Evolutionary conservation across 352 stramenopile species (phyloP), one percentile per base, ranked within the genome.

Genomic region (Globisporangium abappressorium): DNA sequence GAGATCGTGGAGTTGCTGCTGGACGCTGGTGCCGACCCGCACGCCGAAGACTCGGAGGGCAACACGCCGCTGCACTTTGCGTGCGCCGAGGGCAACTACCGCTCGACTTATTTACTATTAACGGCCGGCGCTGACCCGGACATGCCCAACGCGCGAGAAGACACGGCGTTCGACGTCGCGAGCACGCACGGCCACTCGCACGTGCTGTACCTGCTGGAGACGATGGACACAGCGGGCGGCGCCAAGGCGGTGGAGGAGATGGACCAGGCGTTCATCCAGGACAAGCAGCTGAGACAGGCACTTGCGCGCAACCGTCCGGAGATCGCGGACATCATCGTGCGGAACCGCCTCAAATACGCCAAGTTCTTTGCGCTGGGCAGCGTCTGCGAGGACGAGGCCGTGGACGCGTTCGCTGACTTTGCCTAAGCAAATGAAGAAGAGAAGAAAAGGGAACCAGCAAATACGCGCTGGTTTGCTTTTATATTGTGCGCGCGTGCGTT

Each of bases 11-110:
- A 94, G 71, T 65, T 84, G 62, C 72, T 95, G 54, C 69, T 95
- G 57, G 84, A 93, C 64, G 76, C 72, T 12, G 84, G 84, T 18
- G 88, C 88, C 7, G 88, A 95, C 65, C 82, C 85, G 22, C 80
- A 93, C 69, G 79, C 77, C 1, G 88, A 95, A 64, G 85, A 95
- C 70, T 71, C 72, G 24, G 84, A 92, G 11, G 88, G 88, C 54
- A 93, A 95, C 76, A 94, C 85, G 22, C 83, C 85, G 49, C 73
- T 95, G 62, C 88, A 95, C 62, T 91, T 93, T 60, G 79, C 84
- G 7, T 92, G 83, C 68, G 77, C 77, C 28, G 80, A 85, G 46
- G 88, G 85, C 18, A 87, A 93, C 72, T 91, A 93, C 71, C 82
- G 85, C 49, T 76, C 83, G 11, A 92, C 84, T 30, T 94, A 93